Conservation (phyloP, 306 rosid genomes). For the Rosa chinensis region DNA sequence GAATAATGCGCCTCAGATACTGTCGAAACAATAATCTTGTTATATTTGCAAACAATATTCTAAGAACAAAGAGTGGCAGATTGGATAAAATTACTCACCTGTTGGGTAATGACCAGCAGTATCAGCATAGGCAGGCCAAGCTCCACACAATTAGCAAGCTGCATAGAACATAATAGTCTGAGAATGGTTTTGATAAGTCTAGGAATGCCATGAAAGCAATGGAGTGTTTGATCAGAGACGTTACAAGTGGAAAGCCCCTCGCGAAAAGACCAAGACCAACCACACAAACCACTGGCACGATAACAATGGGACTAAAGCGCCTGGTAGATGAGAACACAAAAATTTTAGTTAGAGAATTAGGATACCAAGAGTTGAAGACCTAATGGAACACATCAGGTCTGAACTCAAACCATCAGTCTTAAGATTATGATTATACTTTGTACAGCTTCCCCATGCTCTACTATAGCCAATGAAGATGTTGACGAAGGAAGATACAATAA, state of each 20-base stretch:
- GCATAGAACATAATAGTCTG: conserved; percentile 34
- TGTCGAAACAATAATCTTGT: conserved; percentile 23
- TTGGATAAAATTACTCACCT: conserved; percentile 42
- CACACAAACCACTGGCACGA: conserved; percentile 72
- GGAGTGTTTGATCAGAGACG: conserved; percentile 16
- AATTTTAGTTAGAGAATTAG: conserved; percentile 1
- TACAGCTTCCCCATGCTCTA: conserved; percentile 64
- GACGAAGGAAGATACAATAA: conserved; percentile 75
- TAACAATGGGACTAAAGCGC: conserved; percentile 64
- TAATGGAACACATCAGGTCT: conserved; percentile 6
- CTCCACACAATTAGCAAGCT: conserved; percentile 86
- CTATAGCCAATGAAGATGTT: conserved; percentile 78
- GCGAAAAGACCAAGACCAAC: conserved; percentile 81
- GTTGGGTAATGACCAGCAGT: conserved; percentile 66
- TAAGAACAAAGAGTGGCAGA: background rate
- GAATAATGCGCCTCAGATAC: conserved; percentile 62
- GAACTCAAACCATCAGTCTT: conserved; percentile 4
- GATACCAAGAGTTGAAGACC: background rate
- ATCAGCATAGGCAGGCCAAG: conserved; percentile 91
- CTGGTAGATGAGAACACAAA: conserved; percentile 44
- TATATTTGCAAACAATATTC: background rate
- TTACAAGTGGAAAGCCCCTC: conserved; percentile 89
- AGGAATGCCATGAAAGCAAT: conserved; percentile 10
- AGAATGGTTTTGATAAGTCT: conserved; percentile 13
- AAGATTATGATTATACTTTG: conserved; percentile 45